Percentiles rank a stretch among this genome's conserved stretches.
These are phyloP conservation scores for Scleroderma citrinum DNA, from an alignment of 768 basidiomycete species.

Conservation along the genomic window DNA sequence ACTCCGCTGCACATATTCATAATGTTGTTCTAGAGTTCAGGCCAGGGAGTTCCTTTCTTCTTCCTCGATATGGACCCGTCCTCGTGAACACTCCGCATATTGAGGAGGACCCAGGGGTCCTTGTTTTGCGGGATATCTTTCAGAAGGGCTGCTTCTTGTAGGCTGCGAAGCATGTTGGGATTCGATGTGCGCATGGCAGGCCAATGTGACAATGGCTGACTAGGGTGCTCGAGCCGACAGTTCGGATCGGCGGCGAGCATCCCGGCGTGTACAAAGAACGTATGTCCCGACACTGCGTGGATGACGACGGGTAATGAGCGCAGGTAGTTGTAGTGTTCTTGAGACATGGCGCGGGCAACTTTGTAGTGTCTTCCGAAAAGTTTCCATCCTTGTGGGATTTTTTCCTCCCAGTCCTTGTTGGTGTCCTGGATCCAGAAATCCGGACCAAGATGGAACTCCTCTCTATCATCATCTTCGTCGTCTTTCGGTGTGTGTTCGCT, in stretches of 20 bases:
- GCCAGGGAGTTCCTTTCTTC: slow-evolving; percentile 62
- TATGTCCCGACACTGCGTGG: slow-evolving; percentile 69
- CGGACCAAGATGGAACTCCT: slow-evolving; percentile 16
- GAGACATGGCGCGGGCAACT: slow-evolving; percentile 64
- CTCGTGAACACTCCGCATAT: slow-evolving; percentile 33
- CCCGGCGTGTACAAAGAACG: slow-evolving; percentile 80
- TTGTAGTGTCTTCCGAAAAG: slow-evolving; percentile 73
- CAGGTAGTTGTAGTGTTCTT: slow-evolving; percentile 64
- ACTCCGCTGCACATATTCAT: slow-evolving; percentile 57
- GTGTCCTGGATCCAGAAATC: slow-evolving; percentile 37
- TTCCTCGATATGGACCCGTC: slow-evolving; percentile 27
- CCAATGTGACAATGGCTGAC: slow-evolving; percentile 69
- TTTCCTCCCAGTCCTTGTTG: slow-evolving; percentile 39
- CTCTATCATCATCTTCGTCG: slow-evolving; percentile 24
- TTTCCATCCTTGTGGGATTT: slow-evolving; percentile 64
- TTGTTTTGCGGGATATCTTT: slow-evolving; percentile 67
- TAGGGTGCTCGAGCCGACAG: slow-evolving; percentile 39
- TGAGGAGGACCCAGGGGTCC: slow-evolving; percentile 64
- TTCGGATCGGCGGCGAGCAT: slow-evolving; percentile 67
- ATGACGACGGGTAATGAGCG: slow-evolving; percentile 66
- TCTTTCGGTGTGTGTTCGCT: slow-evolving; percentile 33
- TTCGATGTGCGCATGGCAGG: slow-evolving; percentile 34
- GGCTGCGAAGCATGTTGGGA: slow-evolving; percentile 35
- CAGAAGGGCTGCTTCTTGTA: slow-evolving; percentile 69
- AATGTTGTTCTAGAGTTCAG: slow-evolving; percentile 64